Evolutionary conservation across 2,329 filamentous ascomycete genomes (phyloP).

Genomic region (Teratosphaeriaceae sp.): DNA sequence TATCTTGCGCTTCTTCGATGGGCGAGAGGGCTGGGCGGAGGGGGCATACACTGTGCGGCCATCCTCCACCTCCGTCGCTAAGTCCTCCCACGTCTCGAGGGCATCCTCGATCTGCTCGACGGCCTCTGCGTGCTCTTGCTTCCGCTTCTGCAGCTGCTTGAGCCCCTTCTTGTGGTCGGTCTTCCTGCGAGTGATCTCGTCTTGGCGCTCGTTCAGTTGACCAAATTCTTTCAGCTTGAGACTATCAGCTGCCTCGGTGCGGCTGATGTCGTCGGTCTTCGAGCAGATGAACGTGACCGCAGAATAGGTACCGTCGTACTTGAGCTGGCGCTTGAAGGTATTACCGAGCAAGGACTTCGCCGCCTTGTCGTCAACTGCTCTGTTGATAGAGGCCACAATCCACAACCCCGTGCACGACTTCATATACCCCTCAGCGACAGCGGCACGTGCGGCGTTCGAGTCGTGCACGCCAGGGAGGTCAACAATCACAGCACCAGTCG

Average conservation of each 20-base stretch:
- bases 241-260: constrained; percentile 37
- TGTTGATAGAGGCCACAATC: constrained; percentile 56
- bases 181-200: constrained; percentile 18
- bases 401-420: constrained; percentile 54
- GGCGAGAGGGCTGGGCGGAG: constrained; percentile 15
- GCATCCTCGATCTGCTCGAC: constrained; percentile 35
- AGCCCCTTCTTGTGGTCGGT: constrained; percentile 19
- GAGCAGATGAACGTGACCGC: constrained; percentile 56
- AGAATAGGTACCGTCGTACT: constrained; percentile 50
- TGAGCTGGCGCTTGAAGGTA: constrained; percentile 52
- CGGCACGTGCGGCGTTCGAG: constrained; percentile 52
- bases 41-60: constrained; percentile 40
- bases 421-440: constrained; percentile 53
- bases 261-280: constrained; percentile 56
- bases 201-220: constrained; percentile 19
- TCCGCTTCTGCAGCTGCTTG: constrained; percentile 28
- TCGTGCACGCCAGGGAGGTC: constrained; percentile 56
- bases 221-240: constrained; percentile 31
- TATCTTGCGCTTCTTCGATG: constrained; percentile 45
- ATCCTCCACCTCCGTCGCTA: constrained; percentile 32
- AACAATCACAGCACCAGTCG: constrained; percentile 50
- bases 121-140: constrained; percentile 27
- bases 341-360: constrained; percentile 51
- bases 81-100: constrained; percentile 40
- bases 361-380: constrained; percentile 54